These are phyloP conservation scores for Starmerella vaccinii DNA, from an alignment of 805 yeast genomes.

Conservation along the genomic window DNA sequence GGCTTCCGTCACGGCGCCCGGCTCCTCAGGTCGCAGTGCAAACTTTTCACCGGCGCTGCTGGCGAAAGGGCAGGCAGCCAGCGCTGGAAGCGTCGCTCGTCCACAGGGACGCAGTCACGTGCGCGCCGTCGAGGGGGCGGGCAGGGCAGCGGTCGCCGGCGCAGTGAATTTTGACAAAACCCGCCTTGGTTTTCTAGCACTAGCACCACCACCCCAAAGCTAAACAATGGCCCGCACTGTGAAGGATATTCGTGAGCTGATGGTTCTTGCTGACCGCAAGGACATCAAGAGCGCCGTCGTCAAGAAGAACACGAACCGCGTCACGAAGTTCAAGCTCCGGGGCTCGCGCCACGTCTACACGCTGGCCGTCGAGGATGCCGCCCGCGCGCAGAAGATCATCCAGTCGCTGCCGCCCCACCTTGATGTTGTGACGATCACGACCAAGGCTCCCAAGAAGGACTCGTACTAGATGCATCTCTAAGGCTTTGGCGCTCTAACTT, in stretches of 20 bases:
- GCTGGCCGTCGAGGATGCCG: constrained; percentile 85
- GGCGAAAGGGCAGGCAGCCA: no score
- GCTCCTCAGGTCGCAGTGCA: not conserved
- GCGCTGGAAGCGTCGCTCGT: no score
- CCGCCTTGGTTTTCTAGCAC: not conserved
- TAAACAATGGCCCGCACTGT: constrained; percentile 45
- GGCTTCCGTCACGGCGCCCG: no score
- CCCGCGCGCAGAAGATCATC: constrained; percentile 94
- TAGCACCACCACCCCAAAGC: not conserved
- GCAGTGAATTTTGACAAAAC: constrained; percentile 2
- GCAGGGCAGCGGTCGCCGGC: not conserved
- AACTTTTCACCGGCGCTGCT: not conserved
- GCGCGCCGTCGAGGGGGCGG: no score
- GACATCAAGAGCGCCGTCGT: constrained; percentile 89
- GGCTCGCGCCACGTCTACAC: constrained; percentile 93
- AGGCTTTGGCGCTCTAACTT: not conserved
- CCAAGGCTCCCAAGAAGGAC: constrained; percentile 25
- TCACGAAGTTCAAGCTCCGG: constrained; percentile 98
- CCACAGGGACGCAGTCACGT: not conserved
- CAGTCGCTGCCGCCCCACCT: constrained; percentile 86
- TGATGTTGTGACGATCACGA: constrained; percentile 25
- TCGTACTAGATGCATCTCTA: constrained; percentile 8
- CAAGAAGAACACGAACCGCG: constrained; percentile 85
- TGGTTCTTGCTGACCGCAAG: constrained; percentile 74
- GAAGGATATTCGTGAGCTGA: constrained; percentile 93